A percentile compares a stretch with the other conserved stretches of the same genome.
These are phyloP conservation scores for Cladophialophora bantiana DNA, from an alignment of 2,329 filamentous ascomycete species.

Conservation along the genomic window DNA sequence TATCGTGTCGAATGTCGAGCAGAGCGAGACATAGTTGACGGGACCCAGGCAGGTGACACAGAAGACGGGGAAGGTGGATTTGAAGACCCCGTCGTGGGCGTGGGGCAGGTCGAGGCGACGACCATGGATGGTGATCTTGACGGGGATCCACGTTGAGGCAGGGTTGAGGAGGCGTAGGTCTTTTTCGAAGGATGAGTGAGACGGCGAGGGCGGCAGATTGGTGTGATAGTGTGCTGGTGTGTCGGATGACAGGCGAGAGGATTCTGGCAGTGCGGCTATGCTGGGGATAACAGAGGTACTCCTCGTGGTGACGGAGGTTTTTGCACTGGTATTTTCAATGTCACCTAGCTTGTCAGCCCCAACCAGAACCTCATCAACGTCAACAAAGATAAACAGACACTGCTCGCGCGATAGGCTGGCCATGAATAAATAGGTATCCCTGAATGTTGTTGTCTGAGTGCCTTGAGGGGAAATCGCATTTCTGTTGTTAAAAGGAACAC, in stretches of 20 bases:
- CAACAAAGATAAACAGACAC: too few species aligned
- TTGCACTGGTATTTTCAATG: neutral
- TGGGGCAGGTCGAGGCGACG: conserved; percentile 57
- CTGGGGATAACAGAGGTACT: neutral
- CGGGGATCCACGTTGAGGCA: conserved; percentile 30
- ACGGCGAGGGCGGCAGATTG: conserved; percentile 13
- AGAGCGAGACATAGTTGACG: conserved; percentile 82
- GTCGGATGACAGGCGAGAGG: conserved; percentile 29
- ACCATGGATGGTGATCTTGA: conserved; percentile 41
- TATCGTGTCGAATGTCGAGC: conserved; percentile 80
- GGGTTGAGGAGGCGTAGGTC: conserved; percentile 35
- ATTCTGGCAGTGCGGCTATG: neutral
- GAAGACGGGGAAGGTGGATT: conserved; percentile 73
- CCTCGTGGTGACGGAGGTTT: neutral
- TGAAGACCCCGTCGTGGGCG: conserved; percentile 61
- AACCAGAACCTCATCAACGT: conserved; percentile 1
- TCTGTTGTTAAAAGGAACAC: too few species aligned
- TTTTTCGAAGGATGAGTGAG: conserved; percentile 14
- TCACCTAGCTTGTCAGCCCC: conserved; percentile 10
- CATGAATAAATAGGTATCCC: too few species aligned
- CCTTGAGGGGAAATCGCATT: too few species aligned
- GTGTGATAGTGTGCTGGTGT: conserved; percentile 40
- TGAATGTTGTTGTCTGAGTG: too few species aligned
- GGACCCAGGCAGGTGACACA: conserved; percentile 72
- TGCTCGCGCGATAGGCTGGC: too few species aligned